A percentile compares a stretch with the other conserved stretches of the same genome.
Conservation (phyloP, 2,329 filamentous ascomycete genomes). For the Ophiostoma piceae region DNA sequence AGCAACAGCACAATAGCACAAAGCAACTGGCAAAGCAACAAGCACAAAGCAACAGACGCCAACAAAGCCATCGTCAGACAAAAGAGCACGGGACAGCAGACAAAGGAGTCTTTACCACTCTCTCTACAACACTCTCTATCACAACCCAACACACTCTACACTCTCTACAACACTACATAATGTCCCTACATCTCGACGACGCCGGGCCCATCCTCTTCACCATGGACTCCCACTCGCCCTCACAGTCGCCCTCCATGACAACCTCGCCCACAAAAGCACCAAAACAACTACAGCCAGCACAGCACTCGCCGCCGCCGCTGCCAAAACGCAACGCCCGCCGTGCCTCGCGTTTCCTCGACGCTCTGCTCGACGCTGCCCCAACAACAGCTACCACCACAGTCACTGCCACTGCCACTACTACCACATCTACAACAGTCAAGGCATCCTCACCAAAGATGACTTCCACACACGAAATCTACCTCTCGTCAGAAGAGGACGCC, state of each 20-base stretch:
- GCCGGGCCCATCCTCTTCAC: constrained; percentile 5
- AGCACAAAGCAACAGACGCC: not conserved
- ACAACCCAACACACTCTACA: no score
- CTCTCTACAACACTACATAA: not conserved
- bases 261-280: constrained; percentile 21
- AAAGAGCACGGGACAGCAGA: not conserved
- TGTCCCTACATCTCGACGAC: constrained; percentile 10
- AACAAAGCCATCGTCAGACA: not conserved
- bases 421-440: constrained; percentile 26
- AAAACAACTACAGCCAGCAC: not conserved
- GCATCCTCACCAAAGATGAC: constrained; percentile 28
- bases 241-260: not conserved
- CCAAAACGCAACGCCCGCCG: constrained; percentile 48
- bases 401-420: not conserved
- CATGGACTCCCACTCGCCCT: constrained; percentile 6
- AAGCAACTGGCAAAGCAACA: not conserved
- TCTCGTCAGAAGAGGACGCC: constrained; percentile 61
- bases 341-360: constrained; percentile 43
- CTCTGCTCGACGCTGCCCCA: constrained; percentile 29
- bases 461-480: constrained; percentile 55
- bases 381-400: not conserved
- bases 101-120: no score
- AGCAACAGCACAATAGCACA: not conserved
- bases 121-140: not conserved
- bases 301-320: constrained; percentile 39